Percentiles rank a stretch among this genome's conserved stretches.
phyloP scores from a whole-genome alignment of 345 rosid species.

The Pugionium dolabratum region DNA sequence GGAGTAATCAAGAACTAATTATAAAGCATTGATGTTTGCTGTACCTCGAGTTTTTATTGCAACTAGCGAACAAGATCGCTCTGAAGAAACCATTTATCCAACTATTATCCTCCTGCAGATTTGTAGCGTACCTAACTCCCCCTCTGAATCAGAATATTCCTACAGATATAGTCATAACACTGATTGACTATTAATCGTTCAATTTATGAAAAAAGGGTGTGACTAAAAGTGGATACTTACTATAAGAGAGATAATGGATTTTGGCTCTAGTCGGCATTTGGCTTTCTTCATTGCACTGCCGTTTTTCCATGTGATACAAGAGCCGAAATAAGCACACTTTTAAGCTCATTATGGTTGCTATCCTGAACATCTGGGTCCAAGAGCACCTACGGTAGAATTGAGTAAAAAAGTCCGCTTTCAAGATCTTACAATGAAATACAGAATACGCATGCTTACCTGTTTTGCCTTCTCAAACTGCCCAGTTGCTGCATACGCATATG shows the following conservation, averaged over 20 bases:
- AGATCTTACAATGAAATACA: constrained; percentile 20
- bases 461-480: constrained; percentile 83
- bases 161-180: constrained; percentile 24
- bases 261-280: constrained; percentile 56
- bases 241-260: constrained; percentile 62
- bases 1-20: constrained; percentile 2
- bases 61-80: constrained; percentile 52
- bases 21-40: constrained; percentile 11
- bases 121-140: constrained; percentile 50
- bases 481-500: constrained; percentile 70
- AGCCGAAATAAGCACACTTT: constrained; percentile 61
- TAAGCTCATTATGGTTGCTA: constrained; percentile 55
- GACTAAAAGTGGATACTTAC: constrained; percentile 51
- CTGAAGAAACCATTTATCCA: constrained; percentile 77
- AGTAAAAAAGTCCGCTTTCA: not conserved
- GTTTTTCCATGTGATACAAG: constrained; percentile 66
- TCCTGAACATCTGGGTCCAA: constrained; percentile 48
- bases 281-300: constrained; percentile 70
- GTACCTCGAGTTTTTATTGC: constrained; percentile 59
- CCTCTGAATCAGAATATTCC: constrained; percentile 57
- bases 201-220: not conserved
- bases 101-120: too few species aligned
- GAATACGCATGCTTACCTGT: constrained; percentile 51
- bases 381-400: constrained; percentile 51
- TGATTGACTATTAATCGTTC: not conserved